Percentiles rank a stretch among this genome's conserved stretches.
Conservation (phyloP, 2,329 filamentous ascomycete species). For the Colletotrichum eremochloae region DNA sequence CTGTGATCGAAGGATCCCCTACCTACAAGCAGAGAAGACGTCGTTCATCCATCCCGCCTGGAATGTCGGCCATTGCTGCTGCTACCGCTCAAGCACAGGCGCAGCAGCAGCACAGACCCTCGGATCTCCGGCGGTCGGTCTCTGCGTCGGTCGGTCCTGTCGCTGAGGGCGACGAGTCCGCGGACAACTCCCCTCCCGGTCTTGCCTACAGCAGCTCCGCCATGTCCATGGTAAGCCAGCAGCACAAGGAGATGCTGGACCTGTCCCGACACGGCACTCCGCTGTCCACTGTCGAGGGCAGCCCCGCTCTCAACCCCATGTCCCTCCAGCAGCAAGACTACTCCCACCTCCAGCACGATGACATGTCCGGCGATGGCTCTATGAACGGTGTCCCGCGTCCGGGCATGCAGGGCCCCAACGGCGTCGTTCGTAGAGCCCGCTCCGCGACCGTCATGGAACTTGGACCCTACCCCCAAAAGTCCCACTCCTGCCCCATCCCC, state of each 20-base stretch:
- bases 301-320: constrained; percentile 79
- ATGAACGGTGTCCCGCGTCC: constrained; percentile 70
- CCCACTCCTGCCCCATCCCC: constrained; percentile 98
- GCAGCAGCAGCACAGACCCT: constrained; percentile 76
- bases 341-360: constrained; percentile 72
- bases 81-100: constrained; percentile 69
- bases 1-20: constrained; percentile 96
- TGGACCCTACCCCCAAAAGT: constrained; percentile 96
- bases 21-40: constrained; percentile 98
- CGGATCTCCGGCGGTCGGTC: constrained; percentile 90
- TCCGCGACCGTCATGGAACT: constrained; percentile 98
- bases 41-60: constrained; percentile 90
- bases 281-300: constrained; percentile 85
- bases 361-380: constrained; percentile 70
- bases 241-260: constrained; percentile 84
- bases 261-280: constrained; percentile 94
- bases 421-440: constrained; percentile 88
- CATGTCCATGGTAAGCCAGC: constrained; percentile 72
- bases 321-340: constrained; percentile 78
- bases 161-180: constrained; percentile 82
- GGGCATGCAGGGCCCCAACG: constrained; percentile 78
- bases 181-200: constrained; percentile 83
- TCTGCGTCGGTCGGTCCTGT: constrained; percentile 88
- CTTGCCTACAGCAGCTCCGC: constrained; percentile 79
- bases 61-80: constrained; percentile 76